phyloP scores from a whole-genome alignment of 1,284 basidiomycete species.

The Schizopora paradoxa region DNA sequence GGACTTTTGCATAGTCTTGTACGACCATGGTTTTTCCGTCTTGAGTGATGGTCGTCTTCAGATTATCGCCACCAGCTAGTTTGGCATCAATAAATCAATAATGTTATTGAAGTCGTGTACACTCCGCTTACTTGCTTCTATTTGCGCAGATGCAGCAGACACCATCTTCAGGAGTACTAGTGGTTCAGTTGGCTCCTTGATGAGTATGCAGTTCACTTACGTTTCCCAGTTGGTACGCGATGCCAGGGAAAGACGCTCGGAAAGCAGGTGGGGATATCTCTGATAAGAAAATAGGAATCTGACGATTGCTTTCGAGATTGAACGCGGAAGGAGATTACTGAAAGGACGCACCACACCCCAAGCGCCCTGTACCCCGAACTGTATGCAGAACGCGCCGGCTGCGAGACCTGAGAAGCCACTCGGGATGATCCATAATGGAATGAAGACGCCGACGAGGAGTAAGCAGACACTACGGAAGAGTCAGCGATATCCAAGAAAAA shows the following conservation, averaged over 20 bases:
- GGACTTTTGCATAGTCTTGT: constrained; percentile 78
- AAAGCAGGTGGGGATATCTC: constrained; percentile 93
- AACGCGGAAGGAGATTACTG: constrained; percentile 15
- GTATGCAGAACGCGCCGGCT: constrained; percentile 81
- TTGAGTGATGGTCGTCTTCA: constrained; percentile 45
- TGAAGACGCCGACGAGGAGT: constrained; percentile 57
- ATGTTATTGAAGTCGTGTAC: not conserved
- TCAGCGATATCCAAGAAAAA: constrained; percentile 20
- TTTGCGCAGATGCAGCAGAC: constrained; percentile 83
- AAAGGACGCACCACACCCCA: constrained; percentile 63
- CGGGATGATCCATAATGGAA: constrained; percentile 85
- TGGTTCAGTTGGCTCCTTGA: too few relatives aligned
- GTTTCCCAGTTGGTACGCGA: constrained; percentile 87
- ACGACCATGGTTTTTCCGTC: constrained; percentile 43
- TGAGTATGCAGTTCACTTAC: constrained; percentile 7
- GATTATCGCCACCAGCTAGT: constrained; percentile 55
- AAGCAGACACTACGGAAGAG: constrained; percentile 44
- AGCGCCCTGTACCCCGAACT: constrained; percentile 81
- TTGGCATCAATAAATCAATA: constrained; percentile 15
- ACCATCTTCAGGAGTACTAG: too few relatives aligned
- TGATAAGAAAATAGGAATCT: constrained; percentile 82
- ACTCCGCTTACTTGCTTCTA: constrained; percentile 65
- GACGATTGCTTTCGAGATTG: not conserved
- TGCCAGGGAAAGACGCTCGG: constrained; percentile 88
- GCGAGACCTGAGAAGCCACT: constrained; percentile 56